These are phyloP conservation scores for Mycosphaerella arachidis DNA, from an alignment of 2,329 filamentous ascomycete genomes.

Conservation along the genomic window DNA sequence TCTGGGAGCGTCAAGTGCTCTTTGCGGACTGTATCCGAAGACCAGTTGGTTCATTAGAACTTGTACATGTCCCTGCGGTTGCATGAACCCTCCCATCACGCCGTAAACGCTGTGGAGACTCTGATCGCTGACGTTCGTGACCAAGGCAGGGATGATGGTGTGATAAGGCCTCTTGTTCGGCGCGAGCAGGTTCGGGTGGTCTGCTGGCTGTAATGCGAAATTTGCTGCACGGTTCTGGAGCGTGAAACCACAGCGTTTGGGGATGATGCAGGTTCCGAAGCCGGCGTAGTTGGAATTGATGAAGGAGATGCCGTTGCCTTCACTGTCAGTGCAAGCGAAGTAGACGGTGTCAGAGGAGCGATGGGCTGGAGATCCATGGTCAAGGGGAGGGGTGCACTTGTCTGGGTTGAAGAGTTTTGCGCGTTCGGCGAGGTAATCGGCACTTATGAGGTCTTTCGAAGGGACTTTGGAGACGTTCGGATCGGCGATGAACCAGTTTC, in stretches of 20 bases:
- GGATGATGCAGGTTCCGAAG: slow-evolving; percentile 84
- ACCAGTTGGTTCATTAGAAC: slow-evolving; percentile 85
- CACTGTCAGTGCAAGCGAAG: slow-evolving; percentile 74
- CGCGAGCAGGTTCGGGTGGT: slow-evolving; percentile 74
- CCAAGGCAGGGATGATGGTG: slow-evolving; percentile 91
- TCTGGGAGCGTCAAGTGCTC: slow-evolving; percentile 85
- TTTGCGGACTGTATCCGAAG: slow-evolving; percentile 76
- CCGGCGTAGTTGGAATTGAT: slow-evolving; percentile 94
- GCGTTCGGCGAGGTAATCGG: slow-evolving; percentile 69
- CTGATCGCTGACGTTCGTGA: slow-evolving; percentile 70
- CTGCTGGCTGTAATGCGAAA: slow-evolving; percentile 62
- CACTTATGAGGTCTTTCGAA: slow-evolving; percentile 62
- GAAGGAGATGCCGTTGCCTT: slow-evolving; percentile 89
- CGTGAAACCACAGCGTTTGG: slow-evolving; percentile 81
- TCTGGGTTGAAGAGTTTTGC: slow-evolving; percentile 57
- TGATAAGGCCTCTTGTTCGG: slow-evolving; percentile 90
- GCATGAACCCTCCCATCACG: slow-evolving; percentile 98
- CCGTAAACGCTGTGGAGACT: slow-evolving; percentile 82
- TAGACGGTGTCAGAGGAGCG: slow-evolving; percentile 91
- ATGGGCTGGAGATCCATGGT: slow-evolving; percentile 78
- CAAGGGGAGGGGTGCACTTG: slow-evolving; percentile 49
- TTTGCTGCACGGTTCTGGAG: slow-evolving; percentile 90
- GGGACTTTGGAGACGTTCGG: slow-evolving; percentile 69
- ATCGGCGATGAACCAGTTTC: slow-evolving; percentile 84
- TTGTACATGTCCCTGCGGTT: slow-evolving; percentile 93